These are phyloP conservation scores for Scheffersomyces stipitis DNA, from an alignment of 805 yeast species.

Conservation along the genomic window DNA sequence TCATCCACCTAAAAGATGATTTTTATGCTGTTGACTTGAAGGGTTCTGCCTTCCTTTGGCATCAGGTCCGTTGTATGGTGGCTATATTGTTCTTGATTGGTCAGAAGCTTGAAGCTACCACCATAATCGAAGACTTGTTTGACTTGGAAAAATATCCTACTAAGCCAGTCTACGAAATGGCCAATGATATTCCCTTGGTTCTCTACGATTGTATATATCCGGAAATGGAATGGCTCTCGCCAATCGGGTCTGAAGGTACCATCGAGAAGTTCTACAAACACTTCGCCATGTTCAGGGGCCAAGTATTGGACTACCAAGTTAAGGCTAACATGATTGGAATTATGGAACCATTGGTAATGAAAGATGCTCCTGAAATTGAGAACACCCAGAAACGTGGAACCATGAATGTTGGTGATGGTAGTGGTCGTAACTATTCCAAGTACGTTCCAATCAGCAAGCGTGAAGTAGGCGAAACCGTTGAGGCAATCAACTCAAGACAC, in stretches of 20 bases:
- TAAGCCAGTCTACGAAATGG: slow-evolving; percentile 85
- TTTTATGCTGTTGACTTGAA: slow-evolving; percentile 70
- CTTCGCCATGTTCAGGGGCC: slow-evolving; percentile 45
- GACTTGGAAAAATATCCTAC: slow-evolving; percentile 57
- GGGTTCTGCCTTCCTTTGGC: slow-evolving; percentile 96
- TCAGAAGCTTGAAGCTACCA: slow-evolving; percentile 65
- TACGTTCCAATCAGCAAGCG: slow-evolving; percentile 62
- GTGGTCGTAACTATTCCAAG: slow-evolving; percentile 54
- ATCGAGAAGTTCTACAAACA: slow-evolving; percentile 40
- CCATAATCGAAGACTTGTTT: slow-evolving; percentile 56
- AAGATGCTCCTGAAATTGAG: slow-evolving; percentile 15
- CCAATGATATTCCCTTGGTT: slow-evolving; percentile 83
- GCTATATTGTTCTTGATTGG: slow-evolving; percentile 81
- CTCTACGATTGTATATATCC: slow-evolving; percentile 81
- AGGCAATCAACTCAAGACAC: slow-evolving; percentile 66
- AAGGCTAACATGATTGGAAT: slow-evolving; percentile 54
- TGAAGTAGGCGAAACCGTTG: slow-evolving; percentile 61
- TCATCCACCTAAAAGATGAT: slow-evolving; percentile 41
- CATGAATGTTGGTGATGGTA: slow-evolving; percentile 77
- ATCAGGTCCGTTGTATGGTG: slow-evolving; percentile 95
- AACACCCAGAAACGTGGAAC: slow-evolving; percentile 21
- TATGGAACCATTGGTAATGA: slow-evolving; percentile 39
- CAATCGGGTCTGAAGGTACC: slow-evolving; percentile 21
- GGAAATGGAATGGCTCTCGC: slow-evolving; percentile 64
- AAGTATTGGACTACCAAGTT: slow-evolving; percentile 56